A percentile compares a stretch with the other conserved stretches of the same genome.
Evolutionary conservation across 73 alveolate species (phyloP).

Genomic region (Uronychia binucleata): DNA sequence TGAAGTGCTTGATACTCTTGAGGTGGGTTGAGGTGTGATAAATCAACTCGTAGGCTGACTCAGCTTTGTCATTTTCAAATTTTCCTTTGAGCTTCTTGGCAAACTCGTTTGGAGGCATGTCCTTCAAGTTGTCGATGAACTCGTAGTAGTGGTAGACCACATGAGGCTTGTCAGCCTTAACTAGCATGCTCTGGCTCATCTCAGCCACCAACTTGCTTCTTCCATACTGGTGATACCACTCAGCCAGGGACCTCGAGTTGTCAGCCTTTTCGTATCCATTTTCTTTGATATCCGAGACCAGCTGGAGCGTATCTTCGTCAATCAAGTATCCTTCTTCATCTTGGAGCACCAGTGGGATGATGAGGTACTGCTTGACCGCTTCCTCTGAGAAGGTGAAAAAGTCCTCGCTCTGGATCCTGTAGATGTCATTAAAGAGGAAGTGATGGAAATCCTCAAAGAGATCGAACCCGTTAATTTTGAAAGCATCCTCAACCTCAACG

Average conservation of each 20-base stretch:
- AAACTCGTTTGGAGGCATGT: slow-evolving; percentile 27
- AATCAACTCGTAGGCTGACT: slow-evolving; percentile 29
- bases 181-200: slow-evolving; percentile 23
- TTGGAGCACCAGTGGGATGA: not conserved
- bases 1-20: slow-evolving; percentile 25
- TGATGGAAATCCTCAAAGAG: not conserved
- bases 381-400: not conserved
- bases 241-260: not conserved
- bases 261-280: not conserved
- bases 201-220: not conserved
- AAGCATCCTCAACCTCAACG: not conserved
- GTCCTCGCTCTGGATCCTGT: not conserved
- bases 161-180: slow-evolving; percentile 39
- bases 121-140: slow-evolving; percentile 23
- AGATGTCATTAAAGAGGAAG: not conserved
- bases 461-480: not conserved
- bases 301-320: not conserved
- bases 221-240: not conserved
- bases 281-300: not conserved
- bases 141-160: slow-evolving; percentile 19
- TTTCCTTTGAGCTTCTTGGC: slow-evolving; percentile 33
- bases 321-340: not conserved
- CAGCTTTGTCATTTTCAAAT: slow-evolving; percentile 5
- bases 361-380: not conserved
- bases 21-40: slow-evolving; percentile 10